These are phyloP conservation scores for Trichoderma oligosporum DNA, from an alignment of 2,329 filamentous ascomycete species.

Conservation along the genomic window DNA sequence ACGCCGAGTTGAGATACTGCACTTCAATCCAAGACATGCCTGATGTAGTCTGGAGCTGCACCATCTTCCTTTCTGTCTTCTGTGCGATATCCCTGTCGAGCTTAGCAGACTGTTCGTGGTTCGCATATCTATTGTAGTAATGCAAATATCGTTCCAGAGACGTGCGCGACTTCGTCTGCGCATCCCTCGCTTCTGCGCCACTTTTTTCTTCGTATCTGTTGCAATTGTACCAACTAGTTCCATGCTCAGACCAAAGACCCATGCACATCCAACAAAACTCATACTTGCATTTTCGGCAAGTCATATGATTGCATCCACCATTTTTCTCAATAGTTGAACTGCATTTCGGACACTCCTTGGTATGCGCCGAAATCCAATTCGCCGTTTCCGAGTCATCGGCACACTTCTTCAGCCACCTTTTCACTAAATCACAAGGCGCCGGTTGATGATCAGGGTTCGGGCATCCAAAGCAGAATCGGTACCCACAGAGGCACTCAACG, in stretches of 20 bases:
- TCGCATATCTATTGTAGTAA: slow-evolving; percentile 98
- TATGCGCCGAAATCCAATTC: slow-evolving; percentile 99
- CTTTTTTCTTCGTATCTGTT: slow-evolving; percentile 97
- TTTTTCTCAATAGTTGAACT: slow-evolving; percentile 99
- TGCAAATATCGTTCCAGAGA: slow-evolving; percentile 95
- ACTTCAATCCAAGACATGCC: slow-evolving; percentile 99
- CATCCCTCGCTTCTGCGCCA: slow-evolving; percentile 82
- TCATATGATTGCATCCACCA: slow-evolving; percentile 97
- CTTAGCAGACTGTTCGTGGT: slow-evolving; percentile 96
- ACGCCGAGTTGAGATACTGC: slow-evolving; percentile 90
- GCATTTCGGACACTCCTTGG: slow-evolving; percentile 95
- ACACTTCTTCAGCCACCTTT: slow-evolving; percentile 96
- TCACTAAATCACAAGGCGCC: slow-evolving; percentile 84
- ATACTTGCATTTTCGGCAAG: slow-evolving; percentile 89
- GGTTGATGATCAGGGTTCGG: slow-evolving; percentile 87
- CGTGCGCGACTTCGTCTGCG: slow-evolving; percentile 84
- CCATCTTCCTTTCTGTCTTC: slow-evolving; percentile 99
- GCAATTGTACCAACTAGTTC: slow-evolving; percentile 99
- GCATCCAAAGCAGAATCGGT: slow-evolving; percentile 94
- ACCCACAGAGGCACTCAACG: slow-evolving; percentile 78
- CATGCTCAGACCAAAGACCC: slow-evolving; percentile 97
- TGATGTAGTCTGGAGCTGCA: slow-evolving; percentile 85
- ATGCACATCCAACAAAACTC: slow-evolving; percentile 99
- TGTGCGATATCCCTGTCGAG: slow-evolving; percentile 93
- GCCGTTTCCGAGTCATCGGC: slow-evolving; percentile 97